Evolutionary conservation across 1,139 yeast genomes (phyloP), one percentile per base, ranked within the genome.

Genomic region (Nakaseomyces kungkrabaensis): DNA sequence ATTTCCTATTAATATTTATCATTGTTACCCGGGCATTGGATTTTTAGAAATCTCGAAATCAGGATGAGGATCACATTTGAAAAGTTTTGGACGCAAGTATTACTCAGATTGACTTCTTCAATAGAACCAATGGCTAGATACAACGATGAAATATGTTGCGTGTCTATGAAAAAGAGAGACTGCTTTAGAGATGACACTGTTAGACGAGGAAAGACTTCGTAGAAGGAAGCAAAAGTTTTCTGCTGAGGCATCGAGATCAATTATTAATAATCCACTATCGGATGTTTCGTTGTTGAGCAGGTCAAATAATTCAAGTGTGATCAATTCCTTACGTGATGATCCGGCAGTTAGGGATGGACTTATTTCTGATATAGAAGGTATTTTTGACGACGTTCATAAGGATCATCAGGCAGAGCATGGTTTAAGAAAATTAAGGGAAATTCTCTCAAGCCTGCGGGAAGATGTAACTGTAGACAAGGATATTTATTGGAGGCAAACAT

Each of bases 401-500:
- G 43, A 47, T 9, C 46, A 45, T 29, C 45, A 44, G 6, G 13
- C 53, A 9, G 56, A 50, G 27, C 60, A 57, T 46, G 60, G 60
- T 25, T 46, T 58, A 33, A 50, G 60, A 32, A 57, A 56, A 48
- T 49, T 58, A 6, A 51, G 61, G 37, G 60, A 58, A 40, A 48
- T 58, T 13, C 48, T 57, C 24, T 47, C 57, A 24, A 52, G 57
- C 36, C 34, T 49, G 17, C 47, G 37, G 44, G 50, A 46, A 1
- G 38, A 36, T 22, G 25, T 46, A 22, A 27, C 43, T 33, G 29
- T 9, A 24, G 53, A 56, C 31, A 29, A 25, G 10, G 37, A 13
- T 7, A 52, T 52, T 36, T 22, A 24, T 8, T 45, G 52, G 25
- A 29, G 34, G 5, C 45, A 49, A 7, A 48, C 52, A 9, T 37